Base-by-base conservation (phyloP, 805 yeast genomes). In the Saccharomyces kudriavzevii region DNA sequence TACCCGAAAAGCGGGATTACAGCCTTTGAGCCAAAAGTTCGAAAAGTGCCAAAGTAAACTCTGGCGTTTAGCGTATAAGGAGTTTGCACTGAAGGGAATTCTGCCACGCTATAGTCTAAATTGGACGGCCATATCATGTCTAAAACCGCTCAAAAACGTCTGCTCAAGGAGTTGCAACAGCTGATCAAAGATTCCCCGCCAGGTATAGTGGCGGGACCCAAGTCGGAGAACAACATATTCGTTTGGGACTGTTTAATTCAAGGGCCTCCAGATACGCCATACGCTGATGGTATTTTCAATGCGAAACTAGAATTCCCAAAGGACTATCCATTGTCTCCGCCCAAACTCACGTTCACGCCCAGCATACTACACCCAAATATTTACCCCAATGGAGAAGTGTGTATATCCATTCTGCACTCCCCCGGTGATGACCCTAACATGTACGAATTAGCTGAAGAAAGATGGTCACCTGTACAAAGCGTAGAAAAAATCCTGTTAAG, bases 381-480 rank as follows among this genome's bases (percentile, higher is more conserved):
- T 52, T 94, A 92, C 68, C 82, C 87, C 50, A 96, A 91, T 65
- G 99, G 99, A 2, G 89, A 89, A 25, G 99, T 94, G 3, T 94
- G 99, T 70, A 94, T 94, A 50, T 89, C 96, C 14, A 94, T 94
- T 49, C 75, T 94, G 59, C 99, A 94, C 68, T 83, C 97, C 1
- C 96, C 98, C 0, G 99, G 99, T 10, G 96, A 91, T 62, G 99
- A 94, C 70, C 98, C 99, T 22, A 82, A 90, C 68, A 90, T 86
- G 78, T 94, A 94, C 71, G 99, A 94, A 70, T 72, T 88, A 29
- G 96, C 98, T 0, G 95, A 91, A 61, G 99, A 94, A 72, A 76
- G 99, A 59, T 94, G 99, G 99, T 87, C 96, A 5, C 99, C 99
- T 0, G 91, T 94, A 29, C 99, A 94, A 69, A 87, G 96, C 66